Conservation (phyloP, 2,329 filamentous ascomycete species). For the Pseudocercospora fuligena region DNA sequence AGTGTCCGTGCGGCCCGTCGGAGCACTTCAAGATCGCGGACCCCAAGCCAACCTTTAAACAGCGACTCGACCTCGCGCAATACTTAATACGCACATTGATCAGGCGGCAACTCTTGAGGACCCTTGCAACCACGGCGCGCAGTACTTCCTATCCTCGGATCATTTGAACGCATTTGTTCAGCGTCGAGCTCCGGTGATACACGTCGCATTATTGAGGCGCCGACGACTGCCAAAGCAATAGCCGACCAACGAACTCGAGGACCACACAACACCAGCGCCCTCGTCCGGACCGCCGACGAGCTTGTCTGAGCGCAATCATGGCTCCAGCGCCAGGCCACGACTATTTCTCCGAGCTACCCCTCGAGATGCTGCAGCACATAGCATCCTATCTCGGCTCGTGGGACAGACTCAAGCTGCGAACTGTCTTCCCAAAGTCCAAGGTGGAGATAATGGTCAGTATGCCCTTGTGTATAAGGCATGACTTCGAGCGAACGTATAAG, state of each 20-base stretch:
- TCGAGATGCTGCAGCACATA: background rate
- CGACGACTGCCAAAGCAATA: background rate
- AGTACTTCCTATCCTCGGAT: background rate
- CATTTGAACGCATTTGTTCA: background rate
- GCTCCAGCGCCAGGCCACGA: background rate
- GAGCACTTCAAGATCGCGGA: too few species aligned
- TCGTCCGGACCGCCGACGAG: background rate
- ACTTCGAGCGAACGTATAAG: too few species aligned
- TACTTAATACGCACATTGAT: background rate
- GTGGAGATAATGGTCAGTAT: background rate
- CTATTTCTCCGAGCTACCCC: background rate
- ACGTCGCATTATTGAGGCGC: background rate
- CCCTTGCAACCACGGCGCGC: too few species aligned
- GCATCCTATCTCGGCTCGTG: background rate
- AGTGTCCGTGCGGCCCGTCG: background rate
- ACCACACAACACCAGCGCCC: background rate
- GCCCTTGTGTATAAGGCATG: too few species aligned
- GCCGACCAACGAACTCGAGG: background rate
- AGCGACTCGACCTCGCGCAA: background rate
- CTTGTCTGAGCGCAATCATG: background rate
- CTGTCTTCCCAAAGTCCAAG: background rate
- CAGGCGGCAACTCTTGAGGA: too few species aligned
- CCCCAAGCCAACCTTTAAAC: too few species aligned
- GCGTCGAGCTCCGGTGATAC: too few species aligned
- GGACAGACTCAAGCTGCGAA: background rate